phyloP scores from a whole-genome alignment of 208 protist species.

The Leptomonas pyrrhocoris region DNA sequence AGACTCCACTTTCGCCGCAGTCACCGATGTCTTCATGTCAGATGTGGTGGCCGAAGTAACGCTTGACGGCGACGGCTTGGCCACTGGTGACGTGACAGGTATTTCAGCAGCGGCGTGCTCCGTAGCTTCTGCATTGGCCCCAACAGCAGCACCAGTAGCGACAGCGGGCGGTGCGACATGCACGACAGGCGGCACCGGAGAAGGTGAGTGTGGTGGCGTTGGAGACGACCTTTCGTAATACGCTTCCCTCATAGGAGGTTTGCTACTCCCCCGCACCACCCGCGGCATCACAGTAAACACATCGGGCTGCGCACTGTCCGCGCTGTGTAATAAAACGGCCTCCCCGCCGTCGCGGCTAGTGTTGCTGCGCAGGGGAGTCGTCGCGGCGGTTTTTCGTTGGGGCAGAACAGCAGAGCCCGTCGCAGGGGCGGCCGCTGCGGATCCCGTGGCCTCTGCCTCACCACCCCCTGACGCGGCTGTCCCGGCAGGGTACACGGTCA shows the following conservation, averaged over 20 bases:
- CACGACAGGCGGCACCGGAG: background rate
- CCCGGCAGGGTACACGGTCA: background rate
- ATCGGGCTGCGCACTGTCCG: background rate
- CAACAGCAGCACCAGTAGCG: background rate
- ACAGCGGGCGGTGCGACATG: background rate
- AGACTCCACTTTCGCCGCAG: background rate
- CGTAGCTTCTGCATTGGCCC: background rate
- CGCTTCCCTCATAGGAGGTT: background rate
- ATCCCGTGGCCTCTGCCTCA: no score
- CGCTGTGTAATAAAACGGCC: background rate
- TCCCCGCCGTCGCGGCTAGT: background rate
- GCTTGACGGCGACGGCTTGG: background rate
- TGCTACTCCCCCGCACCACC: background rate
- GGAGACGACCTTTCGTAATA: background rate
- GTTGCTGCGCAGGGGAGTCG: background rate
- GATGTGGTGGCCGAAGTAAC: background rate
- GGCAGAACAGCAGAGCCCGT: background rate
- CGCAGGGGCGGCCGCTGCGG: background rate
- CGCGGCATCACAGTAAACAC: conserved; percentile 3
- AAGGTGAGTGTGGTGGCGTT: background rate
- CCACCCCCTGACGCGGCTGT: background rate
- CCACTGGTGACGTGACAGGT: background rate
- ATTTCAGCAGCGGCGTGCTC: no score
- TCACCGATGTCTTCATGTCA: background rate
- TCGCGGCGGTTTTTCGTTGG: background rate